Evolutionary conservation across 306 rosid species (phyloP), one percentile per base, ranked within the genome.

Genomic region (Citrullus mucosospermus): DNA sequence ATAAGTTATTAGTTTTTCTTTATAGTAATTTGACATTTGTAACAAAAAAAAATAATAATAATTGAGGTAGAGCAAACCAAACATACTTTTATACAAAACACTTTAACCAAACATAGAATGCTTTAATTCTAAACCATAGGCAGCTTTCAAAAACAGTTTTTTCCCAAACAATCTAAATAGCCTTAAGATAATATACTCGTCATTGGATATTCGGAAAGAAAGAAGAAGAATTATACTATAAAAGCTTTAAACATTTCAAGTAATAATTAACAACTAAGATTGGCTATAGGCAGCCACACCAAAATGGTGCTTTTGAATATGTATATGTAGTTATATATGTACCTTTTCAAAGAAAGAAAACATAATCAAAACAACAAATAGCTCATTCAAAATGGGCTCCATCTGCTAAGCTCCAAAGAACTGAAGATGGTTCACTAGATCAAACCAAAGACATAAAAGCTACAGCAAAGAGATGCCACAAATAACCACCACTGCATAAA

Each of bases 401-500:
- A 50, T 73, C 78, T 15, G 46, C 78, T 15, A 73, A 73, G 61
- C 25, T 73, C 78, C 78, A 50, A 73, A 9, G 17, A 73, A 51
- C 62, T 73, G 78, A 51, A 32, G 78, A 79, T 67, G 25, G 38
- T 56, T 55, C 39, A 79, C 32, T 17, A 67, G 13, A 43, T 5
- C 60, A 79, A 60, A 56, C 75, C 78, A 53, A 8, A 25, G 13
- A 28, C 8, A 22, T 4, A 5, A 55, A 67, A 77, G 66, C 87
- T 90, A 89, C 76, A 85, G 61, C 57, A 91, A 51, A 78, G 92
- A 89, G 79, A 82, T 78, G 82, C 83, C 91, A 81, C 96, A 92
- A 25, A 90, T 83, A 46, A 92, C 91, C 74, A 92, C 85, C 43
- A 92, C 96, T 30, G 85, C 46, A 83, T 90, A 92, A 87, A 93